phyloP scores from a whole-genome alignment of 2,329 filamentous ascomycete genomes.

The Colletotrichum chlorophyti region DNA sequence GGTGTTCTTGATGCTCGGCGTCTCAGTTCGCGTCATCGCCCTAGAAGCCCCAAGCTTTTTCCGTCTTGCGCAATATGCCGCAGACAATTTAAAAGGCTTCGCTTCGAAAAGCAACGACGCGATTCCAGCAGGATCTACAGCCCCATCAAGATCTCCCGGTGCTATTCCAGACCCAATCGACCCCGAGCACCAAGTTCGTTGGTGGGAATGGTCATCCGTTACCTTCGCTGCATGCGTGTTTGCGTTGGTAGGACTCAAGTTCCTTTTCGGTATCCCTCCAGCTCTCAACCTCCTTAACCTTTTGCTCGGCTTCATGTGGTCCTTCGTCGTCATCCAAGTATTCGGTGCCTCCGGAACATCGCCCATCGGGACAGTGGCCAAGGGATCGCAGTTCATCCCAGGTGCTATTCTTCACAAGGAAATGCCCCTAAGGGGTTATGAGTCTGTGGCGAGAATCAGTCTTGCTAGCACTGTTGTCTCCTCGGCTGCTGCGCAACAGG shows the following conservation, averaged over 20 bases:
- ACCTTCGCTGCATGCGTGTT: not conserved
- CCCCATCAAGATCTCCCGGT: no score
- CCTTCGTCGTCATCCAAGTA: not conserved
- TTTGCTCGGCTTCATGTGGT: not conserved
- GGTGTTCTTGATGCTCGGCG: not conserved
- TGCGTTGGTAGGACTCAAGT: not conserved
- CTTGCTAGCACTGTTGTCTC: not conserved
- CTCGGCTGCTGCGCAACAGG: not conserved
- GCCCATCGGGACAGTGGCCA: not conserved
- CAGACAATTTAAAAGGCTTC: no score
- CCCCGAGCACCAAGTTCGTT: not conserved
- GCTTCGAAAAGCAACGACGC: no score
- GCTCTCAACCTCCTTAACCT: not conserved
- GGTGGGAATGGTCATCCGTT: not conserved
- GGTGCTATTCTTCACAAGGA: not conserved
- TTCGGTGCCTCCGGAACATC: not conserved
- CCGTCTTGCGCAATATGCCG: no score
- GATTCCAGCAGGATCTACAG: no score
- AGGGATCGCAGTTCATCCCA: not conserved
- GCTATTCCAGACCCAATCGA: not conserved
- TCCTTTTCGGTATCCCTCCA: not conserved
- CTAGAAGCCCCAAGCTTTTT: not conserved
- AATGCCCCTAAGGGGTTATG: no score
- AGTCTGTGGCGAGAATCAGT: no score
- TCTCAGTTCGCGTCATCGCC: not conserved